phyloP scores from a whole-genome alignment of 768 basidiomycete genomes.

The Hygrocybe coccinea region DNA sequence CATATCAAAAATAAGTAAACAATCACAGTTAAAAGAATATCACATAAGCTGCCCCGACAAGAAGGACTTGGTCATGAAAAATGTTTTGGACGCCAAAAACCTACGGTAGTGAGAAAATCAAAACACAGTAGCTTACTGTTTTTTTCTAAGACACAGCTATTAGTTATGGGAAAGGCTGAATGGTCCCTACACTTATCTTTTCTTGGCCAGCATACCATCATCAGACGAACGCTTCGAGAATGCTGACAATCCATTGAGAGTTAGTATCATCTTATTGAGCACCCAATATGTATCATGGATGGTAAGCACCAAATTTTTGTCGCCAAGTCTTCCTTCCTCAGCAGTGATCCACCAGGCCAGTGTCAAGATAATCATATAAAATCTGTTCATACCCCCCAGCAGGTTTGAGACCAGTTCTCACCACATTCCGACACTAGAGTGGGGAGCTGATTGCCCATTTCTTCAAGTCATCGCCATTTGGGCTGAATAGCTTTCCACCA shows the following conservation, averaged over 20 bases:
- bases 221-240: not conserved
- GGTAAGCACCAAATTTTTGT: not conserved
- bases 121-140: too few relatives aligned
- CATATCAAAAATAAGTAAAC: too few relatives aligned
- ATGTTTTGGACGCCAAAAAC: too few relatives aligned
- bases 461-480: not conserved
- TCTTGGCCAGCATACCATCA: not conserved
- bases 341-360: not conserved
- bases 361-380: not conserved
- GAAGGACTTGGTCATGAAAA: too few relatives aligned
- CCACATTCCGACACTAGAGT: not conserved
- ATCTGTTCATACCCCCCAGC: not conserved
- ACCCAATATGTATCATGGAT: not conserved
- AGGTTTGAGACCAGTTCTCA: not conserved
- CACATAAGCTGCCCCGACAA: too few relatives aligned
- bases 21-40: too few relatives aligned
- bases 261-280: not conserved
- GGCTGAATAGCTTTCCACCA: not conserved
- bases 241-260: not conserved
- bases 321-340: not conserved
- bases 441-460: not conserved
- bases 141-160: too few relatives aligned
- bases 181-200: not conserved
- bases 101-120: too few relatives aligned
- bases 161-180: too few relatives aligned